phyloP scores from a whole-genome alignment of 306 rosid species.

The Purshia tridentata region DNA sequence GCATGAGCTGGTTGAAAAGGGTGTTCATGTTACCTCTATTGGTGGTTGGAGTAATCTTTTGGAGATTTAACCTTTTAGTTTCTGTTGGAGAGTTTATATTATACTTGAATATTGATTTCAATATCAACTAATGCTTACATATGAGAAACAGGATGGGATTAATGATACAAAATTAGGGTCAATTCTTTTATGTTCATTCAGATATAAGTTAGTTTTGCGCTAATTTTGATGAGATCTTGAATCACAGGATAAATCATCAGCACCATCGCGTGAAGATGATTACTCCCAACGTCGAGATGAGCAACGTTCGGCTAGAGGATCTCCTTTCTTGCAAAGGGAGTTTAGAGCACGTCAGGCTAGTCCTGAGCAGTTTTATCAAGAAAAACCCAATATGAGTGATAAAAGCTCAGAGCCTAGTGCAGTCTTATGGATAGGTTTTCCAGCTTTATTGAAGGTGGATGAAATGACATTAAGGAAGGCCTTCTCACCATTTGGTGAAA shows the following conservation, averaged over 20 bases:
- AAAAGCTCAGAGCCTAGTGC: slow-evolving; percentile 87
- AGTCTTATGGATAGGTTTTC: slow-evolving; percentile 97
- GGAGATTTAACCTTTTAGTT: background rate
- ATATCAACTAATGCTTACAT: background rate
- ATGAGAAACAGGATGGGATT: background rate
- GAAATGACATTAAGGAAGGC: slow-evolving; percentile 68
- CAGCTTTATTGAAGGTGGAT: slow-evolving; percentile 79
- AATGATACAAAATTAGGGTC: background rate
- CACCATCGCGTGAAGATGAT: slow-evolving; percentile 54
- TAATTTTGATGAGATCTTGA: slow-evolving; percentile 36
- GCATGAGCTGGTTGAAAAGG: background rate
- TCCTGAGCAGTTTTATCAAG: slow-evolving; percentile 60
- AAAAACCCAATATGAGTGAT: slow-evolving; percentile 62
- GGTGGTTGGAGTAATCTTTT: background rate
- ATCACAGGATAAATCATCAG: slow-evolving; percentile 78
- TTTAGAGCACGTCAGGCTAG: slow-evolving; percentile 53
- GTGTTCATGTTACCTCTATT: background rate
- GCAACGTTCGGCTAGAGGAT: slow-evolving; percentile 55
- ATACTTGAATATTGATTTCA: background rate
- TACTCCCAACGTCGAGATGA: slow-evolving; percentile 58
- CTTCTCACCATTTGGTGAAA: slow-evolving; percentile 88
- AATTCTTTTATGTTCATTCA: background rate
- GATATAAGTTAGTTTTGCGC: slow-evolving; percentile 24
- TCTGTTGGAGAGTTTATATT: background rate
- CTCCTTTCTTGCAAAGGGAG: slow-evolving; percentile 66